These are phyloP conservation scores for Cladobotryum protrusum DNA, from an alignment of 2,329 filamentous ascomycete genomes.

Conservation along the genomic window DNA sequence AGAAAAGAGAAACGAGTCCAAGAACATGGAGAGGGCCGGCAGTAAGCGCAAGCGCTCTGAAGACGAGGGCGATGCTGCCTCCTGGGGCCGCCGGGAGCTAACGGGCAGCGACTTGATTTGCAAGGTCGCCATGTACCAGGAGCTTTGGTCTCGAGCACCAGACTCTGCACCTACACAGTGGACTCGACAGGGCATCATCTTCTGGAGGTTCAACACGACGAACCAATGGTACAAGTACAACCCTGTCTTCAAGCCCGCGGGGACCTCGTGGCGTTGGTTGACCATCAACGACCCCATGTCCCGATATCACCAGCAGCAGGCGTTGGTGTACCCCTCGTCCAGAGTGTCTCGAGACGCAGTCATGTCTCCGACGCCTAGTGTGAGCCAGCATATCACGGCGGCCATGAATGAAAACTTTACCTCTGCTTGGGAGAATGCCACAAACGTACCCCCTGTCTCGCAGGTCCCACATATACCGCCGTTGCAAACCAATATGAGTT, in stretches of 20 bases:
- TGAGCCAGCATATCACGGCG: conserved; percentile 46
- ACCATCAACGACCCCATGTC: conserved; percentile 55
- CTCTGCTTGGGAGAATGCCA: conserved; percentile 38
- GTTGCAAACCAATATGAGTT: conserved; percentile 28
- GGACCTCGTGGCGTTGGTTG: conserved; percentile 56
- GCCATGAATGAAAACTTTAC: conserved; percentile 53
- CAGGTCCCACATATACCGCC: conserved; percentile 28
- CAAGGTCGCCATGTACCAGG: conserved; percentile 61
- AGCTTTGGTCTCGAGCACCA: conserved; percentile 52
- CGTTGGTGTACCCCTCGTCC: conserved; percentile 31
- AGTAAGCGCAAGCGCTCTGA: conserved; percentile 36
- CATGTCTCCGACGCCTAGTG: conserved; percentile 48
- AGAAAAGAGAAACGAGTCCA: conserved; percentile 31
- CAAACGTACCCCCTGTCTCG: conserved; percentile 16
- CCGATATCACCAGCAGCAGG: conserved; percentile 49
- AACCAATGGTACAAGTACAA: conserved; percentile 46
- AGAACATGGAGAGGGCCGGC: conserved; percentile 28
- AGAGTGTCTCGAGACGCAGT: conserved; percentile 35
- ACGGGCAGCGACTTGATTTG: conserved; percentile 52
- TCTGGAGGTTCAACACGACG: conserved; percentile 56
- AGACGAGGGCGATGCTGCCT: conserved; percentile 34
- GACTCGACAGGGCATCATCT: conserved; percentile 53
- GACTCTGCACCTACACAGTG: conserved; percentile 38
- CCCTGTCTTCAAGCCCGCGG: conserved; percentile 44
- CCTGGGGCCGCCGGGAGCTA: conserved; percentile 33